Base-by-base conservation (phyloP, 2,329 filamentous ascomycete species). In the Ophiostoma sp. region DNA sequence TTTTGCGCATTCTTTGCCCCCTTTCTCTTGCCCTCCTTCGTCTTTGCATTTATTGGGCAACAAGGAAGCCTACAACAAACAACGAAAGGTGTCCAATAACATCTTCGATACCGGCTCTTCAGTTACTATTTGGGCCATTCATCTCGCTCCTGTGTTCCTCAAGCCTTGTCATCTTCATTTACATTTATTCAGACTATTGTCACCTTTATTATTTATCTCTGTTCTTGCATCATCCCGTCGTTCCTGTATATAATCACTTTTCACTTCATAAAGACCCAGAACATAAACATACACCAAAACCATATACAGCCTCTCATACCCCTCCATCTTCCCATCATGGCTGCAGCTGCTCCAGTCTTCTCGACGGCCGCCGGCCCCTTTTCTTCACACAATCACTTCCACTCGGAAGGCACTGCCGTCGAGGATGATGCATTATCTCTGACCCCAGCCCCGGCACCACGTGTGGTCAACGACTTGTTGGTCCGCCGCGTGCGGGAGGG, bases 391-490 rank as follows among this genome's bases (percentile, higher is more conserved):
- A 52, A 17, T 45, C 45, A 22, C 45, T 36, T 69, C 17, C 45
- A 36, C 45, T 1, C 42, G 0, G 45, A 69, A 3, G 28, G 25
- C 9, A 6, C 42, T 7, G n/a, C 19, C 5, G 15, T 22, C 25
- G 42, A 50, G 17, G 12, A 39, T 7, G 48, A 50, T 31, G 33
- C 17, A 11, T 25, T 8, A 12, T 25, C 12, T 33, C 8, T 12
- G 1, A 25, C 28, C 8, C 52, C 57, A 2, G 25, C 31, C n/a
- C 55, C 59, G 31, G 42, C 61, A 22, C 70, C 61, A 19, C 45
- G 61, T 11, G 33, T 72, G 7, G 61, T 71, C 57, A 64, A 64
- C 57, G 70, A 71, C n/a, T 11, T 72, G 31, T 7, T 72, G 31
- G 42, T 39, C 22, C 61, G 48, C 8, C 71, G 71, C 5, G 61